Conservation (phyloP, 768 basidiomycete genomes). For the Daedaleopsis sinensis region DNA sequence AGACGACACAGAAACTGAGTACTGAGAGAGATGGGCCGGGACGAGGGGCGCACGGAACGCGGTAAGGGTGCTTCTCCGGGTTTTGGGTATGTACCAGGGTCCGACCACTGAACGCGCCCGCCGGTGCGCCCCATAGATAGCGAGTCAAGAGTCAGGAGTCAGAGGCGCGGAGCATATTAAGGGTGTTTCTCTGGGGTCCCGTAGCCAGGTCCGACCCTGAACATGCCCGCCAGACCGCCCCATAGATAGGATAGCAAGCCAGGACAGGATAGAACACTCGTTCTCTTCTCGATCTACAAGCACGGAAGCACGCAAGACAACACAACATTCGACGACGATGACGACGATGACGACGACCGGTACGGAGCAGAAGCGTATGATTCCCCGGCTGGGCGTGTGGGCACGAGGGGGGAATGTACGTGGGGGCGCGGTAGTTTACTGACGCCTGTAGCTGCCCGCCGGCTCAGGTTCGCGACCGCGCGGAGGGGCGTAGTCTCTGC, state of each 20-base stretch:
- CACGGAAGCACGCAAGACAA: background rate
- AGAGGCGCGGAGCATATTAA: background rate
- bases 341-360: background rate
- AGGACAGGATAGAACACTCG: background rate
- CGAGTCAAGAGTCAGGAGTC: background rate
- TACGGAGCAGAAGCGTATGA: no score
- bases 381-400: background rate
- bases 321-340: background rate
- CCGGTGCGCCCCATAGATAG: background rate
- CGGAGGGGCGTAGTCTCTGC: constrained; percentile 44
- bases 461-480: constrained; percentile 38
- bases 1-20: background rate
- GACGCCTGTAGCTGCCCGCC: constrained; percentile 32
- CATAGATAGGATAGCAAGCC: constrained; percentile 2
- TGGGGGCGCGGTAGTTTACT: background rate
- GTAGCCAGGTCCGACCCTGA: background rate
- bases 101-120: background rate
- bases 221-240: background rate
- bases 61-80: background rate
- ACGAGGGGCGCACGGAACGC: background rate
- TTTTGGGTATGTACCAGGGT: background rate
- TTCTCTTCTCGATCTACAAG: constrained; percentile 2
- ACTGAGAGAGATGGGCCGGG: background rate
- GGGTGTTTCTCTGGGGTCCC: background rate
- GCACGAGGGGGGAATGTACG: background rate